Evolutionary conservation across 208 protist species (phyloP).

Genomic region (Porcisia deanei): DNA sequence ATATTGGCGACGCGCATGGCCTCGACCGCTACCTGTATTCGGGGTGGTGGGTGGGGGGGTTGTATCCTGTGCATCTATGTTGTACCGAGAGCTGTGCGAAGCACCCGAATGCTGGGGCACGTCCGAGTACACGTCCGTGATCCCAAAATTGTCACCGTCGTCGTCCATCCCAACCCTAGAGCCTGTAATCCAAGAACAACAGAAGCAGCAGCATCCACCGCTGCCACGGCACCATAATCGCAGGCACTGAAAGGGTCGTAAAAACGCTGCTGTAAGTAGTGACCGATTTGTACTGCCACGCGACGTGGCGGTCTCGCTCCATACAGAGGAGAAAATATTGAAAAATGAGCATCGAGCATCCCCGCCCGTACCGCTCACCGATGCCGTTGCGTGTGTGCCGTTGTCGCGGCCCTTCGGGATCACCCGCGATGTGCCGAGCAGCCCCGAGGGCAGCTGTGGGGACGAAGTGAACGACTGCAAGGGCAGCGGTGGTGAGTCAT

Average conservation of each 20-base stretch:
- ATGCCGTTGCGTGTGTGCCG: neutral
- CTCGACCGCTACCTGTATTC: neutral
- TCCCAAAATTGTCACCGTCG: neutral
- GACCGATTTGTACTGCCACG: neutral
- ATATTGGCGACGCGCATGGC: slow-evolving; percentile 20
- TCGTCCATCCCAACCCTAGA: neutral
- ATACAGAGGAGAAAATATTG: slow-evolving; percentile 20
- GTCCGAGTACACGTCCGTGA: neutral
- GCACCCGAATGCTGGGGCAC: slow-evolving; percentile 2
- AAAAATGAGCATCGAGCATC: slow-evolving; percentile 22
- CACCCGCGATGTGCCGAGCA: neutral
- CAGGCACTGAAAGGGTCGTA: slow-evolving; percentile 26
- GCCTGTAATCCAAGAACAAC: neutral
- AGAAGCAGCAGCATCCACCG: neutral
- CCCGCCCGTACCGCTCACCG: slow-evolving; percentile 1
- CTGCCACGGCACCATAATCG: slow-evolving; percentile 7
- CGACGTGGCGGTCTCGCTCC: slow-evolving; percentile 1
- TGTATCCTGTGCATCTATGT: neutral
- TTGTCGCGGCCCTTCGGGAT: slow-evolving; percentile 13
- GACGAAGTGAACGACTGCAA: neutral
- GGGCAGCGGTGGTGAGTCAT: neutral
- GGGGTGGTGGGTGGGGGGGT: neutral
- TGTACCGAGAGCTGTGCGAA: neutral
- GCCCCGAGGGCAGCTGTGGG: neutral
- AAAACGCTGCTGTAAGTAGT: neutral